Evolutionary conservation across 345 rosid genomes (phyloP).

Genomic region (Passiflora organensis): DNA sequence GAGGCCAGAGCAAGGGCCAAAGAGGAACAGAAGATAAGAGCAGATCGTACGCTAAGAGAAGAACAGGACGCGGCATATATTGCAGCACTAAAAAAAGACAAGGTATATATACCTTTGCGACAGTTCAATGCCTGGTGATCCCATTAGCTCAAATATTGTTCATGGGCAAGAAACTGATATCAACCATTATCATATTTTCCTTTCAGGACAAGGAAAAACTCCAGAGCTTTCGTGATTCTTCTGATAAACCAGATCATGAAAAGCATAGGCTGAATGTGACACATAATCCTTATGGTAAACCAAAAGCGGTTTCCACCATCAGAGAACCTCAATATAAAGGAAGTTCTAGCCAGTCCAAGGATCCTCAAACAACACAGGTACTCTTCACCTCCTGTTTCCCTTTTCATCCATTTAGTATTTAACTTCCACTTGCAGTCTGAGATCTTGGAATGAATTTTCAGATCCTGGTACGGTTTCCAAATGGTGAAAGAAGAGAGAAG

Average conservation of each 20-base stretch:
- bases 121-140: not conserved
- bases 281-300: slow-evolving; percentile 22
- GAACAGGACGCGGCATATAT: slow-evolving; percentile 59
- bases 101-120: slow-evolving; percentile 23
- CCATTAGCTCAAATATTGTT: not conserved
- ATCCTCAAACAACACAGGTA: slow-evolving; percentile 43
- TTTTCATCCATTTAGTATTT: not conserved
- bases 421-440: not conserved
- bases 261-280: slow-evolving; percentile 12
- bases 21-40: slow-evolving; percentile 40
- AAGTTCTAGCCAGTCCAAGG: slow-evolving; percentile 20
- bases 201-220: slow-evolving; percentile 44
- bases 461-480: slow-evolving; percentile 57
- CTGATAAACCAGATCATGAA: slow-evolving; percentile 15
- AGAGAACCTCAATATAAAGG: slow-evolving; percentile 18
- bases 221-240: slow-evolving; percentile 19
- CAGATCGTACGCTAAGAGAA: slow-evolving; percentile 42
- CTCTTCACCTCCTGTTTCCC: not conserved
- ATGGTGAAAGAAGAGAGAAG: slow-evolving; percentile 53
- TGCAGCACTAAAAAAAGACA: slow-evolving; percentile 44
- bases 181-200: not conserved
- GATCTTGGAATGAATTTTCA: slow-evolving; percentile 14
- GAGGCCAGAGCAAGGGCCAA: slow-evolving; percentile 25
- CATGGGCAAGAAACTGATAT: not conserved
- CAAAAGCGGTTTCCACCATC: slow-evolving; percentile 19